These are phyloP conservation scores for Cryptosporidium xiaoi DNA, from an alignment of 169 alveolate species.

Conservation along the genomic window DNA sequence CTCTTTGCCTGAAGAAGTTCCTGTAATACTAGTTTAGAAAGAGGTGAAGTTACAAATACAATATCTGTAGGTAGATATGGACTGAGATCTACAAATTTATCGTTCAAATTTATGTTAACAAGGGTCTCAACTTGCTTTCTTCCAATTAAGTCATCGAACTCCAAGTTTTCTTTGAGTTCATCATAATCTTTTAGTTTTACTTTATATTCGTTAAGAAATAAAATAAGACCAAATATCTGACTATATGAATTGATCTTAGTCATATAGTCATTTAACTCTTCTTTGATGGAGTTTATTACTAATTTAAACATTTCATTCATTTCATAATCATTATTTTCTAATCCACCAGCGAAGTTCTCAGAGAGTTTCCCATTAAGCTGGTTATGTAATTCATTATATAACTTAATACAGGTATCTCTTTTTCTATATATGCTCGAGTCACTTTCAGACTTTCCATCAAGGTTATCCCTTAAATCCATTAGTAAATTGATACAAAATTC, in stretches of 20 bases:
- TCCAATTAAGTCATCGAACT: not conserved
- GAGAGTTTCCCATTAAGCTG: constrained; percentile 2
- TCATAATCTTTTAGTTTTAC: not conserved
- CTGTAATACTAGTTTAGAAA: constrained; percentile 12
- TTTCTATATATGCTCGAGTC: not conserved
- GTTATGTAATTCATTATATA: constrained; percentile 15
- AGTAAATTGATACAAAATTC: constrained; percentile 53
- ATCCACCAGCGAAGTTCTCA: not conserved
- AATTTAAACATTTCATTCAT: constrained; percentile 2
- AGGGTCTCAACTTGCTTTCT: not conserved
- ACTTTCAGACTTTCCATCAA: not conserved
- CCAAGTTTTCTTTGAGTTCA: constrained; percentile 8
- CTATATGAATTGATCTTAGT: constrained; percentile 5
- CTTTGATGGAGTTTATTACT: constrained; percentile 7
- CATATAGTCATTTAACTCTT: not conserved
- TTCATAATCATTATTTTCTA: not conserved
- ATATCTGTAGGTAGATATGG: constrained; percentile 39
- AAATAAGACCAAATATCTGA: constrained; percentile 21
- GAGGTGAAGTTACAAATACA: constrained; percentile 46
- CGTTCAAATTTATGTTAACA: not conserved
- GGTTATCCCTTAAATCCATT: not conserved
- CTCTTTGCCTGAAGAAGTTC: constrained; percentile 5
- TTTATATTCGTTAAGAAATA: constrained; percentile 10
- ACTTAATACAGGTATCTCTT: not conserved
- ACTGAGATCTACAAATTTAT: constrained; percentile 12